Evolutionary conservation across 2,329 filamentous ascomycete genomes (phyloP).

Genomic region (Colletotrichum melonis): DNA sequence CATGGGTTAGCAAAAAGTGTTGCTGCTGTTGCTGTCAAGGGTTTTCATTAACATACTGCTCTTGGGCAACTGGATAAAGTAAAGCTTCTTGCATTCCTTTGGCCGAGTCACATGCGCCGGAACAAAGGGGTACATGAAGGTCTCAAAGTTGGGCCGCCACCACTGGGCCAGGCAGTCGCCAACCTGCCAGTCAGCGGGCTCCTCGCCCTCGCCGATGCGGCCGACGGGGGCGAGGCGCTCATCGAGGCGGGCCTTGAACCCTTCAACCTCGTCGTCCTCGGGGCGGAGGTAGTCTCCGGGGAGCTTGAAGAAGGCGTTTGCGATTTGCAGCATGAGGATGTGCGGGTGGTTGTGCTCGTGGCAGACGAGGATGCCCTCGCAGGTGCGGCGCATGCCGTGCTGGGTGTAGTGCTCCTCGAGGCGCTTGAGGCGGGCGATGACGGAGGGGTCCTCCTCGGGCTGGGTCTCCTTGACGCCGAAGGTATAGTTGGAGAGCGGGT

Average conservation of each 20-base stretch:
- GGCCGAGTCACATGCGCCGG: slow-evolving; percentile 95
- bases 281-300: slow-evolving; percentile 94
- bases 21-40: slow-evolving; percentile 5
- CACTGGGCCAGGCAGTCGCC: slow-evolving; percentile 96
- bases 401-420: slow-evolving; percentile 94
- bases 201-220: slow-evolving; percentile 85
- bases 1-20: slow-evolving; percentile 36
- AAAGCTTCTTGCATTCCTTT: slow-evolving; percentile 99
- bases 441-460: slow-evolving; percentile 96
- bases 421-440: slow-evolving; percentile 89
- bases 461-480: slow-evolving; percentile 99
- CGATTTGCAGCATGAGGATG: slow-evolving; percentile 98
- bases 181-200: slow-evolving; percentile 89
- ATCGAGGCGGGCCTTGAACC: slow-evolving; percentile 94
- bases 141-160: slow-evolving; percentile 99
- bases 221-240: slow-evolving; percentile 95
- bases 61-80: slow-evolving; percentile 93
- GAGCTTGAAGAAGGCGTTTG: slow-evolving; percentile 99
- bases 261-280: slow-evolving; percentile 89
- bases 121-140: slow-evolving; percentile 99
- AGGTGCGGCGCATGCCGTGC: slow-evolving; percentile 96
- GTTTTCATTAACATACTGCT: slow-evolving; percentile 73
- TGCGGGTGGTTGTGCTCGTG: slow-evolving; percentile 99
- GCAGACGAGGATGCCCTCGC: slow-evolving; percentile 96
- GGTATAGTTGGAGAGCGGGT: slow-evolving; percentile 97